Evolutionary conservation across 768 basidiomycete genomes (phyloP).

Genomic region (Mrakia hoshinonis): DNA sequence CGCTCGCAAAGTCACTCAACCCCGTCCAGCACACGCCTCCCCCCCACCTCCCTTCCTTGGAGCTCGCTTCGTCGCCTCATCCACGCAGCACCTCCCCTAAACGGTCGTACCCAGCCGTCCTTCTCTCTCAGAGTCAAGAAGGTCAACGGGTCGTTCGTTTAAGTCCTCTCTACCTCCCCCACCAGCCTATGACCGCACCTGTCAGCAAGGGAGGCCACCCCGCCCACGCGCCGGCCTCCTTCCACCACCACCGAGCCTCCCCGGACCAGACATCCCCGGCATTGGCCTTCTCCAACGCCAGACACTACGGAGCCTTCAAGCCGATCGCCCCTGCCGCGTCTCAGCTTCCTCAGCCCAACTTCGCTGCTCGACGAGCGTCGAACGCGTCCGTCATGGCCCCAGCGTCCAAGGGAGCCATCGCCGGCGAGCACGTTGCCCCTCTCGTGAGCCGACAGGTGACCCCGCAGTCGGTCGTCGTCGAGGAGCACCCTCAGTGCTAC

Average conservation of each 20-base stretch:
- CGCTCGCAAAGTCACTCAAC: not conserved
- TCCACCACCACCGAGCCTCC: no score
- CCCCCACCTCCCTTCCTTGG: not conserved
- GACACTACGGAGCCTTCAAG: constrained; percentile 8
- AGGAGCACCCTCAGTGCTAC: not conserved
- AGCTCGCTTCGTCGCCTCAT: not conserved
- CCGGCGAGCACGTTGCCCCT: not conserved
- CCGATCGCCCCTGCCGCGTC: not conserved
- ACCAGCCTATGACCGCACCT: constrained; percentile 8
- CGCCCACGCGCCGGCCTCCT: not conserved
- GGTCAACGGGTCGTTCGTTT: constrained; percentile 13
- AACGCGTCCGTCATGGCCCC: not conserved
- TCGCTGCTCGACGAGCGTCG: not conserved
- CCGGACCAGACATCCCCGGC: no score
- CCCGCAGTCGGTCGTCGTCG: constrained; percentile 1
- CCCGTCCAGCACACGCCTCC: not conserved
- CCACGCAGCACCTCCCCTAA: not conserved
- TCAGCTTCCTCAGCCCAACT: not conserved
- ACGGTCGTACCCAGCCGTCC: constrained; percentile 7
- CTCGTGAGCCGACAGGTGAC: not conserved
- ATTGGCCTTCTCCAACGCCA: not conserved
- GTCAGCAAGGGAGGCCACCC: not conserved
- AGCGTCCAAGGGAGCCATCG: not conserved
- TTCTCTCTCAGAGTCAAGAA: not conserved
- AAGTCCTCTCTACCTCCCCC: not conserved